Percentiles rank a stretch among this genome's conserved stretches.
phyloP scores from a whole-genome alignment of 2,329 filamentous ascomycete genomes.

The Ampelomyces quisqualis region DNA sequence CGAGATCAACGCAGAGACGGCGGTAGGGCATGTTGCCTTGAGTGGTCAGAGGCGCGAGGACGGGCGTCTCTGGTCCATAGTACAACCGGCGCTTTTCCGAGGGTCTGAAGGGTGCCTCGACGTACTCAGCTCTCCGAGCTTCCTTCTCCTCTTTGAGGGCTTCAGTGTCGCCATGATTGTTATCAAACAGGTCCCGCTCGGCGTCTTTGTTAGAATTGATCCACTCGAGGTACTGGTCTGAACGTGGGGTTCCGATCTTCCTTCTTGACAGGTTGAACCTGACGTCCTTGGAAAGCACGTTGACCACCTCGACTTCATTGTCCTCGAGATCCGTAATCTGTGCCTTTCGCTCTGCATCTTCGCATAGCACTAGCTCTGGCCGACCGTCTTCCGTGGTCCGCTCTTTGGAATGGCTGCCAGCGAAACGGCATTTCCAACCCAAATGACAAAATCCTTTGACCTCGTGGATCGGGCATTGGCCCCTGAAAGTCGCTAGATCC shows the following conservation, averaged over 20 bases:
- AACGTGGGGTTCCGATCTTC: slow-evolving; percentile 67
- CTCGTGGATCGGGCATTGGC: slow-evolving; percentile 80
- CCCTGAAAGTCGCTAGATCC: slow-evolving; percentile 73
- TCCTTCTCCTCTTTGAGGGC: slow-evolving; percentile 43
- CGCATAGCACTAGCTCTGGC: slow-evolving; percentile 75
- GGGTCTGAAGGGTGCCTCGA: slow-evolving; percentile 82
- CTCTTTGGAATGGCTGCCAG: slow-evolving; percentile 82
- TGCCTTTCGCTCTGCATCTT: slow-evolving; percentile 53
- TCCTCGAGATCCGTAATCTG: slow-evolving; percentile 47
- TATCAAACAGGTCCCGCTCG: slow-evolving; percentile 37
- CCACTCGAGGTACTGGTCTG: slow-evolving; percentile 77
- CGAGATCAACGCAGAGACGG: slow-evolving; percentile 82
- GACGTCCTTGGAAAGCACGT: slow-evolving; percentile 66
- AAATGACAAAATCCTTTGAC: slow-evolving; percentile 72
- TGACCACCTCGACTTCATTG: slow-evolving; percentile 66
- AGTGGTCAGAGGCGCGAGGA: slow-evolving; percentile 91
- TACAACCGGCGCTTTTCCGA: slow-evolving; percentile 94
- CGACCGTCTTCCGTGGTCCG: slow-evolving; percentile 73
- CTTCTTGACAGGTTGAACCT: slow-evolving; percentile 77
- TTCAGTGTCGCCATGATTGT: slow-evolving; percentile 38
- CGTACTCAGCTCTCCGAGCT: slow-evolving; percentile 76
- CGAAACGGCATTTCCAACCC: slow-evolving; percentile 95
- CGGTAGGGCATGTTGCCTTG: slow-evolving; percentile 96
- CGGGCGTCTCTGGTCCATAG: slow-evolving; percentile 89
- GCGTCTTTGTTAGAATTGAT: slow-evolving; percentile 63